Evolutionary conservation across 805 yeast genomes (phyloP), one percentile per base, ranked within the genome.

Genomic region (Yamadazyma endophytica): DNA sequence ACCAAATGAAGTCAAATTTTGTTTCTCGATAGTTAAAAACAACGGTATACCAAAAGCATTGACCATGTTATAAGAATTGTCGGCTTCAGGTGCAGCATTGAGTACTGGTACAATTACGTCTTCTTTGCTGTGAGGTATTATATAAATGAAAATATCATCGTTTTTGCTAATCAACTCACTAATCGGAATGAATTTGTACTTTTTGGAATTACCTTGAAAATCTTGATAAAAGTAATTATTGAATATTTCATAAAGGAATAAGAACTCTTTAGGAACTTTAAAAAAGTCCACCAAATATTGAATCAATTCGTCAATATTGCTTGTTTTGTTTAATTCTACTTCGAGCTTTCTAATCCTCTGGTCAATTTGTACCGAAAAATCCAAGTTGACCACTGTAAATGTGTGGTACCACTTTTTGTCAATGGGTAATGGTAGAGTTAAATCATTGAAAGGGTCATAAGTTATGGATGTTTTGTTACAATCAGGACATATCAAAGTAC

Each of bases 361-460:
- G 4, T 23, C 27, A 11, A 29, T 25, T 2, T 23, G 21, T n/a
- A 22, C 25, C 4, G 20, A 21, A 9, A 35, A 40, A 9, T 50
- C 42, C 21, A 75, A 71, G n/a, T 84, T 78, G 19, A 88, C 70
- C 12, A 86, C 59, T 2, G 72, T 64, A 21, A 90, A 67, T 13
- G 70, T 70, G 24, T 78, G 80, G 19, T 64, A 58, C 96, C 97
- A 89, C 28, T 71, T 65, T 29, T 78, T 74, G 28, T 75, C 74
- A 2, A 81, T 75, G 0, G 97, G 97, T 15, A 90, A 64, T 0
- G 97, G 97, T 26, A 90, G 61, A 0, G 98, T 88, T 42, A 90
- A 61, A 50, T 88, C 96, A 58, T 79, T 86, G 50, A 78, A 90
- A 0, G 98, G 97, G 54, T 90, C 98, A 59, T 89, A 92, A 0